These are phyloP conservation scores for Monosporascus sp. DNA, from an alignment of 2,329 filamentous ascomycete genomes.

Conservation along the genomic window DNA sequence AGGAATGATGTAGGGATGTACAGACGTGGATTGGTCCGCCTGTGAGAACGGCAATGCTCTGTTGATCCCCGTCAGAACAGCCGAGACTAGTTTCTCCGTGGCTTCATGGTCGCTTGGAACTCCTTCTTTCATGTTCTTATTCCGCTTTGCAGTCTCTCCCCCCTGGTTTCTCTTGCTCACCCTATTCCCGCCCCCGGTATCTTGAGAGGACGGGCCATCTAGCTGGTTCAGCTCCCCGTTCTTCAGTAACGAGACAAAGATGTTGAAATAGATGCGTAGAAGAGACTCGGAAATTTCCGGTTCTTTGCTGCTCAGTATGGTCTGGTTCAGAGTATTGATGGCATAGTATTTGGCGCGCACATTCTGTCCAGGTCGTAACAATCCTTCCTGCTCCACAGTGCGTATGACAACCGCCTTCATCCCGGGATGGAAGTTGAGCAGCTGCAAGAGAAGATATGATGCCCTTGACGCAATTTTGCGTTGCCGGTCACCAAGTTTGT, in stretches of 20 bases:
- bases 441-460: constrained; percentile 87
- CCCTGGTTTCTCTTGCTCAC: constrained; percentile 49
- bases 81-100: constrained; percentile 86
- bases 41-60: constrained; percentile 90
- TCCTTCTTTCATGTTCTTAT: constrained; percentile 28
- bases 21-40: constrained; percentile 68
- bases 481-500: constrained; percentile 92
- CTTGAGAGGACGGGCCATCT: constrained; percentile 29
- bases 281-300: constrained; percentile 74
- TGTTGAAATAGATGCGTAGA: constrained; percentile 83
- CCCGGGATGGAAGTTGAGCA: constrained; percentile 80
- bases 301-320: constrained; percentile 80
- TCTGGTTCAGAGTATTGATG: constrained; percentile 95
- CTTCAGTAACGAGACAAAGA: constrained; percentile 81
- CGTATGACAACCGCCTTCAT: constrained; percentile 90
- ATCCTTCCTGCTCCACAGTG: constrained; percentile 78
- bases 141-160: constrained; percentile 27
- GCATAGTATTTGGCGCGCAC: constrained; percentile 91
- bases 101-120: constrained; percentile 55
- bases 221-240: constrained; percentile 37
- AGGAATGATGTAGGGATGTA: constrained; percentile 5
- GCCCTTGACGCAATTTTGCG: constrained; percentile 93
- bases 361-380: constrained; percentile 83
- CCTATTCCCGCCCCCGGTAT: constrained; percentile 29
- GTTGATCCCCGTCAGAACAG: constrained; percentile 89